Base-by-base conservation (phyloP, 805 yeast species). In the Myxozyma nipponensis region DNA sequence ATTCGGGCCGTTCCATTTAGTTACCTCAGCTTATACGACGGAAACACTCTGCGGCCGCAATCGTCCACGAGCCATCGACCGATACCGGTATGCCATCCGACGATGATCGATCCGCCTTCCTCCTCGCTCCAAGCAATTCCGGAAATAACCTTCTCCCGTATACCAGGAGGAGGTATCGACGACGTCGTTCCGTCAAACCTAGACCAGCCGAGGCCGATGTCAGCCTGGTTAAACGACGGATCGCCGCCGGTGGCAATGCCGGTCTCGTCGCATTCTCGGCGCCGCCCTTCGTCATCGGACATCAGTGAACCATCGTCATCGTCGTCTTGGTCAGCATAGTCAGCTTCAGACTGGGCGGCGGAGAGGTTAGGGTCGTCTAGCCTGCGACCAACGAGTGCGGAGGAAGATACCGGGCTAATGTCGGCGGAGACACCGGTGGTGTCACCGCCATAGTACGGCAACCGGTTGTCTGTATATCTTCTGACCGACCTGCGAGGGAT, bases 1-100 rank as follows among this genome's bases (percentile, higher is more conserved):
- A 35, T 35, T 18, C 19, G 17, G 19, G 13, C 13, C 32, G 13
- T 28, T 13, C 38, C 6, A 13, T 35, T 35, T 7, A 7, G 38
- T 35, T n/a, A 52, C 17, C 56, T 35, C 52, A 52, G 44, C 4
- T 39, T 52, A 35, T 47, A 52, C 34, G 56, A 40, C 18, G 50
- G 56, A 35, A 52, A 52, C 28, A 52, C 52, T 13, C 56, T 42
- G 5, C 56, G 44, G 18, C 56, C 56, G 44, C 56, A 42, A 19
- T 18, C n/a, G 42, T 84, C 84, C 42, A 86, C 75, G 39, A 77
- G 78, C 89, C 91, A 86, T 57, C 75, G 72, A 41, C 82, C 72
- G 19, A 86, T 69, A 0, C 95, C 95, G 39, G 77, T 78, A 52
- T 79, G 82, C 46, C 81, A 75, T 1, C 86, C 90, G 32, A 84